Evolutionary conservation across 2,329 filamentous ascomycete species (phyloP).

Genomic region (Penicillium sp.): DNA sequence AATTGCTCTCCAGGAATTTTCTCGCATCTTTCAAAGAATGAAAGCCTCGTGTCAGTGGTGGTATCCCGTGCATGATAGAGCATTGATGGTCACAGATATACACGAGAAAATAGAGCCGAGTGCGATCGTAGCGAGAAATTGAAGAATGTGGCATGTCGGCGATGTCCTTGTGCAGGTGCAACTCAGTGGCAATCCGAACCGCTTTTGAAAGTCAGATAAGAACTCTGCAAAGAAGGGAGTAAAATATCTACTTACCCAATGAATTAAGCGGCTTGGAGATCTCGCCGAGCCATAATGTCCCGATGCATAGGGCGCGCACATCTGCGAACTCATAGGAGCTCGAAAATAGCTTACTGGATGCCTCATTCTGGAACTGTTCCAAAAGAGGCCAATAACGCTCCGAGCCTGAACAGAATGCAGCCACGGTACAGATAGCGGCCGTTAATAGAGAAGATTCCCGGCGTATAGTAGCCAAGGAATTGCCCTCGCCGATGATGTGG

Average conservation of each 20-base stretch:
- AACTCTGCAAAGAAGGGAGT: background rate
- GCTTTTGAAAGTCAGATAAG: background rate
- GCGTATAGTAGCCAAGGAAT: background rate
- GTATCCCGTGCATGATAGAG: background rate
- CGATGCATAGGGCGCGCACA: background rate
- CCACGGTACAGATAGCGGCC: background rate
- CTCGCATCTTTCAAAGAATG: background rate
- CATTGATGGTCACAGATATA: background rate
- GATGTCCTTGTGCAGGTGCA: background rate
- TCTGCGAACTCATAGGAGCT: background rate
- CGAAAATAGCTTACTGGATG: background rate
- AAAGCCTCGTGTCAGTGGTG: background rate
- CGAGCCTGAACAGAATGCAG: background rate
- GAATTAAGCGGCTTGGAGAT: background rate
- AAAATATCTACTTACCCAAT: background rate
- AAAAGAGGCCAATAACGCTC: background rate
- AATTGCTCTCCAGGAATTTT: background rate
- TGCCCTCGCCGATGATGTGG: background rate
- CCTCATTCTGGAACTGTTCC: background rate
- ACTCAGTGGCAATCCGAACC: background rate
- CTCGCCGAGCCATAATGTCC: background rate
- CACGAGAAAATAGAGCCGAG: background rate
- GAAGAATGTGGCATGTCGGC: background rate
- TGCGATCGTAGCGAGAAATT: background rate
- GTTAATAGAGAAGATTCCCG: background rate